Conservation (phyloP, 2,329 filamentous ascomycete species). For the Delphinella strobiligena region DNA sequence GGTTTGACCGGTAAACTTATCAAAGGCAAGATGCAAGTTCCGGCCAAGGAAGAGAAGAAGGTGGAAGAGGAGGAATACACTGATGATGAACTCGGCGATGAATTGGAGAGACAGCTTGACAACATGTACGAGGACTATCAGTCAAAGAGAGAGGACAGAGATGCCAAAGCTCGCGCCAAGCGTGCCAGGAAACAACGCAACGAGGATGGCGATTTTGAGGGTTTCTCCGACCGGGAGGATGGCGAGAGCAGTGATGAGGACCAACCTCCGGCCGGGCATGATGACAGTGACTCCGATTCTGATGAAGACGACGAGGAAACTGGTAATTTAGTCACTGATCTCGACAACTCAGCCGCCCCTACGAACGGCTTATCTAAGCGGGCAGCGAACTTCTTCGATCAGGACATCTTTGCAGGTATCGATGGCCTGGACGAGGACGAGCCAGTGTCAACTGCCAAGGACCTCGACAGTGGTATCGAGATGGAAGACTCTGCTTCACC, state of each 20-base stretch:
- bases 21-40: conserved; percentile 66
- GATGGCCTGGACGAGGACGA: conserved; percentile 40
- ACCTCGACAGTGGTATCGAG: conserved; percentile 31
- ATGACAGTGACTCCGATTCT: conserved; percentile 52
- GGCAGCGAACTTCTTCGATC: conserved; percentile 81
- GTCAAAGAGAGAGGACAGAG: conserved; percentile 63
- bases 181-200: conserved; percentile 63
- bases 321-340: conserved; percentile 44
- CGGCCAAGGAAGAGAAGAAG: conserved; percentile 31
- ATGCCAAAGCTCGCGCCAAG: conserved; percentile 85
- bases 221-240: conserved; percentile 60
- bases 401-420: conserved; percentile 85
- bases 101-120: conserved; percentile 75
- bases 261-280: conserved; percentile 34
- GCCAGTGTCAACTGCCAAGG: conserved; percentile 26
- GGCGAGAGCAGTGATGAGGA: conserved; percentile 45
- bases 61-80: conserved; percentile 43
- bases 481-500: conserved; percentile 18
- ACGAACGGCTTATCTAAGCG: conserved; percentile 63
- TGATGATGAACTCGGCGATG: conserved; percentile 63
- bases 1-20: conserved; percentile 51
- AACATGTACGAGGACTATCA: conserved; percentile 77
- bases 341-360: conserved; percentile 41
- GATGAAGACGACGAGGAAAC: conserved; percentile 43
- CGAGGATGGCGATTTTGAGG: conserved; percentile 84